Conservation (phyloP, 2,329 filamentous ascomycete genomes). For the Calonectria pteridis region DNA sequence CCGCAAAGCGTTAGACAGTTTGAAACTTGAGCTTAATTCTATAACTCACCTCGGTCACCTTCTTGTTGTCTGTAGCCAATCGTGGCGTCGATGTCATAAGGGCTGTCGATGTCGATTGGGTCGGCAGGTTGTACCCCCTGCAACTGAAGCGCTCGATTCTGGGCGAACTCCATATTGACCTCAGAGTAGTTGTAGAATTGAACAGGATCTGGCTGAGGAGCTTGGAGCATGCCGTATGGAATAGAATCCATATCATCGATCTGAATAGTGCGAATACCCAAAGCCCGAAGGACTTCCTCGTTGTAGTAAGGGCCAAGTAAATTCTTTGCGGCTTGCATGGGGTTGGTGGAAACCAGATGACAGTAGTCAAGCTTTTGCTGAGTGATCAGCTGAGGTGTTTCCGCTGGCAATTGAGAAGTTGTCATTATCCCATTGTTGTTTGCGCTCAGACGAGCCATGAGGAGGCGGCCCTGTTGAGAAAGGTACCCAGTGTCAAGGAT, state of each 20-base stretch:
- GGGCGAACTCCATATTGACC: neutral
- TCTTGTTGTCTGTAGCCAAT: neutral
- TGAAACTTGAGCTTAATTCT: neutral
- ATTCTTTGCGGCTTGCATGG: slow-evolving; percentile 36
- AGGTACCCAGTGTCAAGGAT: slow-evolving; percentile 44
- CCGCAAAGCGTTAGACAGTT: neutral
- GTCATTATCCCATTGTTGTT: slow-evolving; percentile 46
- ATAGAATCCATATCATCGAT: neutral
- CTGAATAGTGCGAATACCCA: neutral
- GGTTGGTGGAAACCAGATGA: slow-evolving; percentile 25
- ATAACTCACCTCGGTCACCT: neutral
- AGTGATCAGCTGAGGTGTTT: slow-evolving; percentile 24
- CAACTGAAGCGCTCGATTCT: neutral
- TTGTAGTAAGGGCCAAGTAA: slow-evolving; percentile 35
- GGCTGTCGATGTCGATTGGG: slow-evolving; percentile 11
- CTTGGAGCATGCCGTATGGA: neutral
- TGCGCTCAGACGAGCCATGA: slow-evolving; percentile 39
- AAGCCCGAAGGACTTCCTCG: neutral
- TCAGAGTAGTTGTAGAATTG: slow-evolving; percentile 4
- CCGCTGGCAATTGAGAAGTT: slow-evolving; percentile 16
- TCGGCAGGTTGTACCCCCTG: neutral
- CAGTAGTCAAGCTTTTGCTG: slow-evolving; percentile 36
- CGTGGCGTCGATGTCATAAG: neutral
- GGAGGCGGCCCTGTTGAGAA: slow-evolving; percentile 33
- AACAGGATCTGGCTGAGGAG: neutral